Evolutionary conservation across 2,329 filamentous ascomycete species (phyloP), one percentile per base, ranked within the genome.

Genomic region (Fusarium paranaense): DNA sequence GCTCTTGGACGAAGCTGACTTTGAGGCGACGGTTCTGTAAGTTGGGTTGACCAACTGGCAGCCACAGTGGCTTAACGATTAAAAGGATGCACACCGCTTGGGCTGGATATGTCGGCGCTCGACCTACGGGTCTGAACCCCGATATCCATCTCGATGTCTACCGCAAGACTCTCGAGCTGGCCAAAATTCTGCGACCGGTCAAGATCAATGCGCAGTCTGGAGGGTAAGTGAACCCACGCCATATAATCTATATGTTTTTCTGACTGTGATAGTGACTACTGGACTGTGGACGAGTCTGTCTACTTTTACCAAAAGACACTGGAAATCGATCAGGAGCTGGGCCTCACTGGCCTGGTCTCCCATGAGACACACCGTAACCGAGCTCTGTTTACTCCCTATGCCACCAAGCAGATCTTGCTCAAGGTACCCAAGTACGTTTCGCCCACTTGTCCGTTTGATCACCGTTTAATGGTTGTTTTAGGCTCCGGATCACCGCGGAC

Each of bases 41-140:
- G 45, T 27, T 18, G 22, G 0, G 6, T 9, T 25, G 42, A 47
- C 8, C 42, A 45, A 16, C 38, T 42, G 38, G 1, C 14, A 16
- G 0, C n/a, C 5, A 20, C 9, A 20, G 11, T 8, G 13, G 5
- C 2, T n/a, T 42, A 11, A 42, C 38, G 38, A 10, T 16, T 30
- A 20, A n/a, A 50, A 52, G 47, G 54, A 58, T 58, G 32, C 54
- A 58, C 20, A 58, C 54, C 27, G 54, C 54, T 10, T 58, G 54
- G 54, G 54, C 54, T 5, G 54, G 33, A 2, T 58, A 58, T 18
- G 33, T 58, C 8, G 54, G 54, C 2, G 54, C 54, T n/a, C 13
- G 54, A 18, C 54, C 54, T 20, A 13, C 32, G 1, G 33, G 32
- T 2, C 54, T 58, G 5, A 38, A 2, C 8, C 33, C 54, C 7